These are phyloP conservation scores for Pythium grandisporangium DNA, from an alignment of 352 stramenopile species.

Conservation along the genomic window DNA sequence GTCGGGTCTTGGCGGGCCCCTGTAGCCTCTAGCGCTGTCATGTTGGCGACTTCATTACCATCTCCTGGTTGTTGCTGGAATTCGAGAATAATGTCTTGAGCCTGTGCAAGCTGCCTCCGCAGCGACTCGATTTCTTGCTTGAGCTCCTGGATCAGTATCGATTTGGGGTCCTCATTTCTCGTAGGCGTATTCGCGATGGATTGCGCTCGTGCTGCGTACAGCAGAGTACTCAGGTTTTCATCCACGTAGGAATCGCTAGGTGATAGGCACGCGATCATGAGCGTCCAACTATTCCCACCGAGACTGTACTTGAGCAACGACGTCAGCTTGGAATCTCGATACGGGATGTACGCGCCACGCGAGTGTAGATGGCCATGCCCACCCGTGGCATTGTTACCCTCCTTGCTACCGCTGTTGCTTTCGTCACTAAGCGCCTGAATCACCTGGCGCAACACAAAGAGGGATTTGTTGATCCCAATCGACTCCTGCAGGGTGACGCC, in stretches of 20 bases:
- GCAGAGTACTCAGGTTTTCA: constrained; percentile 57
- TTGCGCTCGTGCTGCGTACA: constrained; percentile 48
- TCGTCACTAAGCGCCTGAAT: constrained; percentile 45
- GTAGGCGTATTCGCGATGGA: constrained; percentile 42
- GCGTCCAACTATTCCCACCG: constrained; percentile 48
- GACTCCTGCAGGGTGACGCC: constrained; percentile 42
- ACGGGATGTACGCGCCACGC: constrained; percentile 28
- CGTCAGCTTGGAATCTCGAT: constrained; percentile 58
- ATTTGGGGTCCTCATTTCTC: constrained; percentile 38
- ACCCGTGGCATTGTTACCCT: neutral
- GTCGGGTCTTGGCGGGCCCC: neutral
- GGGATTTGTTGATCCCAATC: constrained; percentile 59
- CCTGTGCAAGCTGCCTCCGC: constrained; percentile 19
- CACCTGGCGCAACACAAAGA: constrained; percentile 48
- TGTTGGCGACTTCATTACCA: neutral
- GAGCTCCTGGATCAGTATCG: constrained; percentile 36
- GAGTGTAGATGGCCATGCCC: constrained; percentile 1
- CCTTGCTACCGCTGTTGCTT: constrained; percentile 1
- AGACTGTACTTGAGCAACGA: constrained; percentile 52
- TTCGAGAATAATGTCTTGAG: constrained; percentile 29
- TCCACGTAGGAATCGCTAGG: constrained; percentile 36
- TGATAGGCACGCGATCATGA: constrained; percentile 64
- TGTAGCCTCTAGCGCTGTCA: neutral
- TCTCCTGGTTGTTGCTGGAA: constrained; percentile 14
- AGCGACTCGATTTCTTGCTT: constrained; percentile 16